phyloP scores from a whole-genome alignment of 768 basidiomycete genomes.

The Mycena haematopus region DNA sequence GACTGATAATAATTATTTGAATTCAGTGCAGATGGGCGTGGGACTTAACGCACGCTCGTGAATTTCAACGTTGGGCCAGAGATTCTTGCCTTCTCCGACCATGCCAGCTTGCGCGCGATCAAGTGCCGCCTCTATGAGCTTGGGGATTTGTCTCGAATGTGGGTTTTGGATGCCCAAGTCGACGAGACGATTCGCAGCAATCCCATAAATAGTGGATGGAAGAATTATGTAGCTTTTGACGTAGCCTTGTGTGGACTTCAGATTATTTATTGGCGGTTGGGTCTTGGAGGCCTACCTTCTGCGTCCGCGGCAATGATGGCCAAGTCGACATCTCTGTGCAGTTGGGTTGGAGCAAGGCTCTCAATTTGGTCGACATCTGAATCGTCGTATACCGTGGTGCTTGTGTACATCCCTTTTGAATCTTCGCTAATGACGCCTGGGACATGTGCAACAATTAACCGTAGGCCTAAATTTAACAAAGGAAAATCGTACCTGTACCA shows the following conservation, averaged over 20 bases:
- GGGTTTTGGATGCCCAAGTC: slow-evolving; percentile 59
- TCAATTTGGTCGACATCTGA: slow-evolving; percentile 52
- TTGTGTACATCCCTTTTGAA: slow-evolving; percentile 46
- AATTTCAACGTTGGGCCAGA: slow-evolving; percentile 65
- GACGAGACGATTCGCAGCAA: slow-evolving; percentile 53
- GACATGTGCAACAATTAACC: neutral
- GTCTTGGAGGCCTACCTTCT: slow-evolving; percentile 48
- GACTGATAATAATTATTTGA: slow-evolving; percentile 39
- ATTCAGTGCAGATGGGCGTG: neutral
- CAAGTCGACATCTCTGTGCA: slow-evolving; percentile 60
- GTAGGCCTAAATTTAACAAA: neutral
- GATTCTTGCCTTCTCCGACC: slow-evolving; percentile 61
- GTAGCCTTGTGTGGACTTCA: slow-evolving; percentile 55
- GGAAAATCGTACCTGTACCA: slow-evolving; percentile 49
- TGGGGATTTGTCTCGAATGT: slow-evolving; percentile 59
- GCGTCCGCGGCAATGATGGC: slow-evolving; percentile 53
- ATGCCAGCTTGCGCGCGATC: slow-evolving; percentile 57
- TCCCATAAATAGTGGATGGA: slow-evolving; percentile 66
- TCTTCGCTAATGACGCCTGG: slow-evolving; percentile 52
- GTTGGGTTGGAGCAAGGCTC: slow-evolving; percentile 48
- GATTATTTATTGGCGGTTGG: neutral
- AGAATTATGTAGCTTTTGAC: slow-evolving; percentile 57
- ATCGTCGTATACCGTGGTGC: slow-evolving; percentile 55
- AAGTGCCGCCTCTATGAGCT: slow-evolving; percentile 50
- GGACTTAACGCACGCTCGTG: slow-evolving; percentile 48